A percentile compares a stretch with the other conserved stretches of the same genome.
phyloP scores from a whole-genome alignment of 176 grass and related monocot species.

The Oryza longistaminata region DNA sequence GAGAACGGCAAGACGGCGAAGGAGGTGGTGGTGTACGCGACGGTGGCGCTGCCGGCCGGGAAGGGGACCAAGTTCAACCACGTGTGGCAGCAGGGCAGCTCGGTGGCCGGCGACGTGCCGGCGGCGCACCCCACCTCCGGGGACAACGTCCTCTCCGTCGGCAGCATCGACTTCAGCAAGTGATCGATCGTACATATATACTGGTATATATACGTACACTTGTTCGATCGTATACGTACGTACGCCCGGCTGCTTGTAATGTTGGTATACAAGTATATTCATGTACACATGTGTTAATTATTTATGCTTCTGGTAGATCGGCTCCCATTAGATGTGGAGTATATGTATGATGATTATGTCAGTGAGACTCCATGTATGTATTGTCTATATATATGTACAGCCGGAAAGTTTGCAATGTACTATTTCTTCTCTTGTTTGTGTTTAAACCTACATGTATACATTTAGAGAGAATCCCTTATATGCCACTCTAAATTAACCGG shows the following conservation, averaged over 20 bases:
- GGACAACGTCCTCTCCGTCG: constrained; percentile 69
- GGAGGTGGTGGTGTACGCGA: constrained; percentile 86
- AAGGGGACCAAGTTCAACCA: constrained; percentile 71
- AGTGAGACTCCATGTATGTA: neutral
- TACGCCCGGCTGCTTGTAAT: neutral
- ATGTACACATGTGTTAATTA: neutral
- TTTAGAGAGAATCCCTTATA: too few species aligned
- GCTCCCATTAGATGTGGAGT: neutral
- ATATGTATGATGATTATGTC: neutral
- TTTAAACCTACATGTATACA: too few species aligned
- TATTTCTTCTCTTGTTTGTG: too few species aligned
- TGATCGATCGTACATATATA: neutral
- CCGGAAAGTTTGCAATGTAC: neutral
- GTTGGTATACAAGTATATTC: neutral
- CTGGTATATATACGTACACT: too few species aligned
- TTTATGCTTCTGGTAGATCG: neutral
- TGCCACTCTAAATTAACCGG: too few species aligned
- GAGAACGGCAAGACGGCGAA: constrained; percentile 38
- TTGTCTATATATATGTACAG: neutral
- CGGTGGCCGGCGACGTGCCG: constrained; percentile 63
- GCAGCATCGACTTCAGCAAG: constrained; percentile 62
- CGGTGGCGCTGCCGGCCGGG: constrained; percentile 41
- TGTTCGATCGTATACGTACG: neutral
- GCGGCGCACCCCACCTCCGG: constrained; percentile 64
- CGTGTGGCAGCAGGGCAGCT: constrained; percentile 77